Evolutionary conservation across 2,329 filamentous ascomycete genomes (phyloP).

Genomic region (Coleophoma eucalyptorum): DNA sequence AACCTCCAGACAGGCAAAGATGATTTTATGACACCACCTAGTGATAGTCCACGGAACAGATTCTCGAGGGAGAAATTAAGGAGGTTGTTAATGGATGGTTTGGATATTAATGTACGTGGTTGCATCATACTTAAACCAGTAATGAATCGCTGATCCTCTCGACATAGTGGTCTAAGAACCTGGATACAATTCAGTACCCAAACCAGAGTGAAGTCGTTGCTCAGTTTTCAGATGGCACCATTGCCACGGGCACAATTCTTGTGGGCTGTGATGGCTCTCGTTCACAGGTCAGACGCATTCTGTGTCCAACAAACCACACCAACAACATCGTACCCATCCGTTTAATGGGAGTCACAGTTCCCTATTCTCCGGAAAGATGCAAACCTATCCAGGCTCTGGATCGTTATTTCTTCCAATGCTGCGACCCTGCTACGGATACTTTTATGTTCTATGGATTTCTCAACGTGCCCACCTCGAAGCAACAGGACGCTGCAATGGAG

Average conservation of each 20-base stretch:
- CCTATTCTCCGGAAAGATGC: constrained; percentile 27
- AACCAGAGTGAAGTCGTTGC: constrained; percentile 30
- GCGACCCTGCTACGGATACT: constrained; percentile 32
- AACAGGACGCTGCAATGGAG: not conserved
- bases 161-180: constrained; percentile 31
- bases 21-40: constrained; percentile 24
- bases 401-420: constrained; percentile 36
- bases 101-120: constrained; percentile 27
- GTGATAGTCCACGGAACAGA: constrained; percentile 25
- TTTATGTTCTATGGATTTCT: constrained; percentile 38
- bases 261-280: constrained; percentile 43
- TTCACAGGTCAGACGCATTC: constrained; percentile 31
- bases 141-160: constrained; percentile 18
- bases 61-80: constrained; percentile 30
- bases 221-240: constrained; percentile 38
- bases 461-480: constrained; percentile 30
- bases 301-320: constrained; percentile 17
- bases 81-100: constrained; percentile 27
- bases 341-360: constrained; percentile 28
- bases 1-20: constrained; percentile 47
- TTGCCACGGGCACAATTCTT: constrained; percentile 38
- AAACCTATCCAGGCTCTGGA: constrained; percentile 29
- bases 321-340: constrained; percentile 21
- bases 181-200: constrained; percentile 29
- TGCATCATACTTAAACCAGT: not conserved